Conservation (phyloP, 805 yeast genomes). For the Kodamaea fukazawae region DNA sequence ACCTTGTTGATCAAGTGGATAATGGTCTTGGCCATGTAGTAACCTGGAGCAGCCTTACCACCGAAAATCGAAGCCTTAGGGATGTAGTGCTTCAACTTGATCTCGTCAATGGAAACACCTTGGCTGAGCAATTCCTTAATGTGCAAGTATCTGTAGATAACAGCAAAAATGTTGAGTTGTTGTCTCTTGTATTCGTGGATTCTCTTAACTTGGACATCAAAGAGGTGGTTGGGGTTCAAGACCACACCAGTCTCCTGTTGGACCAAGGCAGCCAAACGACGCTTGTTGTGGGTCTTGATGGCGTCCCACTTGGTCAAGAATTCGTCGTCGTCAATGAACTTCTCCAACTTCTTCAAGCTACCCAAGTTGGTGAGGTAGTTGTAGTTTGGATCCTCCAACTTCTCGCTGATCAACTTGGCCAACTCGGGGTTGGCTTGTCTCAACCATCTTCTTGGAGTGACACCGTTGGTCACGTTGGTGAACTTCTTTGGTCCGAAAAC, state of each 20-base stretch:
- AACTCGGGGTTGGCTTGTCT: conserved; percentile 87
- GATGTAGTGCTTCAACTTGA: conserved; percentile 59
- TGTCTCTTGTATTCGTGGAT: conserved; percentile 96
- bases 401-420: conserved; percentile 67
- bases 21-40: conserved; percentile 89
- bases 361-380: conserved; percentile 67
- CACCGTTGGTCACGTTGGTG: conserved; percentile 91
- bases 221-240: conserved; percentile 70
- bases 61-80: conserved; percentile 85
- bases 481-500: conserved; percentile 80
- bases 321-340: conserved; percentile 61
- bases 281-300: conserved; percentile 70
- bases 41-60: conserved; percentile 98
- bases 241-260: conserved; percentile 61
- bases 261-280: conserved; percentile 61
- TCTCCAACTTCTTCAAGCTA: conserved; percentile 62
- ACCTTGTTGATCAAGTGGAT: conserved; percentile 84
- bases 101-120: conserved; percentile 38
- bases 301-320: conserved; percentile 70
- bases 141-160: conserved; percentile 74
- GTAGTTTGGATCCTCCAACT: conserved; percentile 62
- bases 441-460: conserved; percentile 96
- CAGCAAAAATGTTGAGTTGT: conserved; percentile 88
- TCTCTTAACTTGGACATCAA: conserved; percentile 91
- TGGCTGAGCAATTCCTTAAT: conserved; percentile 66